Conservation (phyloP, 2,329 filamentous ascomycete genomes). For the Lachnellula hyalina region DNA sequence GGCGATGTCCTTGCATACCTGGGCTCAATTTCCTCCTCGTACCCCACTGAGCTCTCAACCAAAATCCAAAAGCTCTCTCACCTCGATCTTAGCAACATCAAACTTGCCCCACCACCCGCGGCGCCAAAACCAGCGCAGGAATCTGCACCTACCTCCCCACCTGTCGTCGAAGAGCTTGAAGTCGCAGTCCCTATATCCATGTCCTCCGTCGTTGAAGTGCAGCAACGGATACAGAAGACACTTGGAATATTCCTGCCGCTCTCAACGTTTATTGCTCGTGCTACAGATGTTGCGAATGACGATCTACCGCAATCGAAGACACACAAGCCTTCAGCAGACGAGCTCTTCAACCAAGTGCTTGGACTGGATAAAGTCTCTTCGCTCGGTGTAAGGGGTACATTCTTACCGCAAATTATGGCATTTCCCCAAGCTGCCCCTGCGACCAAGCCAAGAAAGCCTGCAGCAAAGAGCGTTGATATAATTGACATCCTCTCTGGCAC, state of each 20-base stretch:
- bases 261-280: constrained; percentile 80
- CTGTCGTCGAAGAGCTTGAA: constrained; percentile 46
- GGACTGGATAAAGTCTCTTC: constrained; percentile 54
- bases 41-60: constrained; percentile 64
- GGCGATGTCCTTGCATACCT: constrained; percentile 91
- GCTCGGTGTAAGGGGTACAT: constrained; percentile 53
- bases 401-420: constrained; percentile 67
- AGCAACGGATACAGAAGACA: constrained; percentile 71
- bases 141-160: constrained; percentile 35
- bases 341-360: constrained; percentile 85
- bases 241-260: constrained; percentile 78
- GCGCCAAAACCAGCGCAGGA: constrained; percentile 37
- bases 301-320: constrained; percentile 65
- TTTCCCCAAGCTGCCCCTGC: constrained; percentile 43
- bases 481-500: constrained; percentile 70
- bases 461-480: constrained; percentile 61
- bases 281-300: constrained; percentile 82
- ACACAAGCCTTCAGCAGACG: constrained; percentile 64
- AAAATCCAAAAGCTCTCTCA: constrained; percentile 72
- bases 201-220: constrained; percentile 69
- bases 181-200: constrained; percentile 75
- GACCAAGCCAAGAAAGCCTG: constrained; percentile 31
- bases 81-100: constrained; percentile 94
- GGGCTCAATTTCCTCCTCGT: constrained; percentile 67
- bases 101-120: constrained; percentile 52